Evolutionary conservation across 345 rosid genomes (phyloP).

Genomic region (Leavenworthia alabamica): DNA sequence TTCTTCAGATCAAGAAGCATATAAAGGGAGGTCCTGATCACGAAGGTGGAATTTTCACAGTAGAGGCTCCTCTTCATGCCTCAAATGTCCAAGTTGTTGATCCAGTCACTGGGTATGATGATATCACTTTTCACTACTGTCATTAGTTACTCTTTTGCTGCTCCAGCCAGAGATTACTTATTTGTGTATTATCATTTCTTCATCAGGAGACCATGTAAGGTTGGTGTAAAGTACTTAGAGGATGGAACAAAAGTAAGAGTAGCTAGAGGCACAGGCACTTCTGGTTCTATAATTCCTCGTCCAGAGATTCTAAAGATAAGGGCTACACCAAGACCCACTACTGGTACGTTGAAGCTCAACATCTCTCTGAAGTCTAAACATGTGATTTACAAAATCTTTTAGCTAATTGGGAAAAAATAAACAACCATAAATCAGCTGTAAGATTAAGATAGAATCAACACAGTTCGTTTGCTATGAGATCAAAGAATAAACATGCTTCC

Average conservation of each 20-base stretch:
- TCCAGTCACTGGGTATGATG: constrained; percentile 78
- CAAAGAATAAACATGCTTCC: not conserved
- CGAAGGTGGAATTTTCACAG: constrained; percentile 92
- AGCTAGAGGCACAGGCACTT: constrained; percentile 78
- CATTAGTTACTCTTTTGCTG: not conserved
- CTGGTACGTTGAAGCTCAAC: constrained; percentile 38
- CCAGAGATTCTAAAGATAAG: constrained; percentile 91
- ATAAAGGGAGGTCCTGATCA: constrained; percentile 83
- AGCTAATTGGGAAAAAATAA: not conserved
- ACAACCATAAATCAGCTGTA: not conserved
- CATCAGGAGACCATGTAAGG: constrained; percentile 80
- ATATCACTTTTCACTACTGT: not conserved
- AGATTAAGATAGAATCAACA: not conserved
- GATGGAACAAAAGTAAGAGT: constrained; percentile 98
- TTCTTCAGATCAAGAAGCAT: constrained; percentile 74
- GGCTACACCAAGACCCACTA: constrained; percentile 78
- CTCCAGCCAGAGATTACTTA: not conserved
- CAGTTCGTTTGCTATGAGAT: not conserved
- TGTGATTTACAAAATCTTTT: not conserved
- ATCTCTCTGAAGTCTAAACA: not conserved
- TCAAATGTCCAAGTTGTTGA: constrained; percentile 95
- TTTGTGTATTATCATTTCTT: not conserved
- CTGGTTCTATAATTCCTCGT: constrained; percentile 84
- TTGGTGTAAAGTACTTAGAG: constrained; percentile 73
- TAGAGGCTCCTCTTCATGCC: constrained; percentile 94